Conservation (phyloP, 163 green algal species). For the Picocystis sp. region DNA sequence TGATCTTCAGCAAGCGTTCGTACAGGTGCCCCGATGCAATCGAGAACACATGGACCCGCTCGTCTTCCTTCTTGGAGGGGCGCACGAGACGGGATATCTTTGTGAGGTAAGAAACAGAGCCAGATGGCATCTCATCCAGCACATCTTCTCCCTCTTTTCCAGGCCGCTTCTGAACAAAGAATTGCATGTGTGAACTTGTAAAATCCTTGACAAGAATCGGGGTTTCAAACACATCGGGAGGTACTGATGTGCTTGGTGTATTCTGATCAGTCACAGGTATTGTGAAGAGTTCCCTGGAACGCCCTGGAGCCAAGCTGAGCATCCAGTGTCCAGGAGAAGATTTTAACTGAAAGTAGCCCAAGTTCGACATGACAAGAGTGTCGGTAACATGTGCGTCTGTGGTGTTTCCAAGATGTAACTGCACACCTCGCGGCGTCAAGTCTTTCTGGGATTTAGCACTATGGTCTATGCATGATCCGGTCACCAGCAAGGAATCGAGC, state of each 20-base stretch:
- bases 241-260: too few species aligned
- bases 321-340: slow-evolving; percentile 47
- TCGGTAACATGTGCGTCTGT: slow-evolving; percentile 39
- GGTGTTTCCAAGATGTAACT: slow-evolving; percentile 59
- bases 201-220: too few species aligned
- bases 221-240: too few species aligned
- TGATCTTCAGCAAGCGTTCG: slow-evolving; percentile 97
- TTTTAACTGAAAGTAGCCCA: slow-evolving; percentile 98
- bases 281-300: background rate
- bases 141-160: slow-evolving; percentile 37
- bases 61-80: slow-evolving; percentile 13
- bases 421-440: slow-evolving; percentile 58
- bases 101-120: background rate
- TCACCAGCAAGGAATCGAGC: slow-evolving; percentile 26
- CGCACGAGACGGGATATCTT: slow-evolving; percentile 1
- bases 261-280: too few species aligned
- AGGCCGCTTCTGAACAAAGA: slow-evolving; percentile 4
- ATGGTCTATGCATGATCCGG: slow-evolving; percentile 7
- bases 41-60: slow-evolving; percentile 90
- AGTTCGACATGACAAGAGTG: slow-evolving; percentile 93
- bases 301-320: slow-evolving; percentile 39
- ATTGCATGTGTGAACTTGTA: too few species aligned
- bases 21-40: slow-evolving; percentile 95
- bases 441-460: slow-evolving; percentile 1
- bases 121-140: slow-evolving; percentile 22